Conservation (phyloP, 2,329 filamentous ascomycete genomes). For the Curvularia eragrostidis region DNA sequence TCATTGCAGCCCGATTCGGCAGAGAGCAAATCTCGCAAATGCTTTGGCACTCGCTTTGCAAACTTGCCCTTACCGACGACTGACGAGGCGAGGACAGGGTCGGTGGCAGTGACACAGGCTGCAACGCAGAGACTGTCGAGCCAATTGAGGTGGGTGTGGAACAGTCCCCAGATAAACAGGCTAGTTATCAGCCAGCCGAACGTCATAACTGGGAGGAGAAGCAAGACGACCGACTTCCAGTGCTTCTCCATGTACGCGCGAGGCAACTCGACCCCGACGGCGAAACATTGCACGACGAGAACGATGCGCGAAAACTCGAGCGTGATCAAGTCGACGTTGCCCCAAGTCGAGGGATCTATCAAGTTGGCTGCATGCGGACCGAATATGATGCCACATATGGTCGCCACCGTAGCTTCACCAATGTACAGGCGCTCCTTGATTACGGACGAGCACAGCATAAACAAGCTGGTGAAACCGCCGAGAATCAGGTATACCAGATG, state of each 20-base stretch:
- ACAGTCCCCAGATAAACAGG: slow-evolving; percentile 92
- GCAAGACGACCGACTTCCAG: slow-evolving; percentile 88
- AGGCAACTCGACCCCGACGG: slow-evolving; percentile 87
- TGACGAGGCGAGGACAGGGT: slow-evolving; percentile 94
- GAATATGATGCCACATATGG: slow-evolving; percentile 86
- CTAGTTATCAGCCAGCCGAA: slow-evolving; percentile 94
- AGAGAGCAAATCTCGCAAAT: slow-evolving; percentile 92
- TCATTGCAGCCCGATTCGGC: slow-evolving; percentile 99
- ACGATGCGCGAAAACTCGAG: slow-evolving; percentile 90
- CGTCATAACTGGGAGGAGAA: slow-evolving; percentile 96
- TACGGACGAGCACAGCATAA: slow-evolving; percentile 97
- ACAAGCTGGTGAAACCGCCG: slow-evolving; percentile 94
- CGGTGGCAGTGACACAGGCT: slow-evolving; percentile 95
- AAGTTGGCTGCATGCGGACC: slow-evolving; percentile 83
- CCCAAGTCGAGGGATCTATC: slow-evolving; percentile 78
- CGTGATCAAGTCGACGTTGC: slow-evolving; percentile 83
- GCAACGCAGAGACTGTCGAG: slow-evolving; percentile 86
- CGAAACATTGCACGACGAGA: slow-evolving; percentile 90
- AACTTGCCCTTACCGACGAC: slow-evolving; percentile 99
- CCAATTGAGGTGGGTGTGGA: slow-evolving; percentile 77
- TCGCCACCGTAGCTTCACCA: slow-evolving; percentile 94
- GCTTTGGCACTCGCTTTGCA: slow-evolving; percentile 94
- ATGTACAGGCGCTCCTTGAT: slow-evolving; percentile 99
- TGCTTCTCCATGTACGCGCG: slow-evolving; percentile 98
- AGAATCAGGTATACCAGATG: slow-evolving; percentile 99